Evolutionary conservation across 1,284 basidiomycete species (phyloP), one percentile per base, ranked within the genome.

Genomic region (Leucoagaricus sp.): DNA sequence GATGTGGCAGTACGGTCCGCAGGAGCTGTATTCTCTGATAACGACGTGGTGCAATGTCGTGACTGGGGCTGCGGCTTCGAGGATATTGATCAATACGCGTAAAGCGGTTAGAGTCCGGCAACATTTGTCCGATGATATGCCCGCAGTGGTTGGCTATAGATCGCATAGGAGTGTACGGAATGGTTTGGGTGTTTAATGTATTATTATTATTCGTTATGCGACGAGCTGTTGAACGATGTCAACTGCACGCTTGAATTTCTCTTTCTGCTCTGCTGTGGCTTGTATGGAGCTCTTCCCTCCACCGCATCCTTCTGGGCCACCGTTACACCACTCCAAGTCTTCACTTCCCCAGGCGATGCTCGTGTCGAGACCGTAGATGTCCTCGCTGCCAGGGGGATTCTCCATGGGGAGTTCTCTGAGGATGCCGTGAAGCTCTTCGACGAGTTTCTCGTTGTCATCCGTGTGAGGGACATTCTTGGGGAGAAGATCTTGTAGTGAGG

Each of bases 351-450:
- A 88, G 8, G 79, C 72, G 61, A 91, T 89, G 66, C 84, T 83
- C 13, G 78, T 87, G 66, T 90, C 78, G 60, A 83, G 57, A 0
- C 84, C 84, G 63, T 91, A 91, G 55, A 90, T 84, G 64, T 91
- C 89, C 63, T 86, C 69, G 55, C 78, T 82, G 1, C 85, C 86
- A 0, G 81, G 79, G 2, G 84, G 85, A 2, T 68, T 64, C 67
- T 90, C 88, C 1, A 72, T 79, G 36, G 86, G 82, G 55, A 88
- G 63, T 1, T 64, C 60, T 66, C 81, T 82, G 49, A 91, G 69
- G 67, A 90, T 86, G 3, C 25, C 50, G 46, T 85, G 72, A 17
- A 91, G 76, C 65, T 85, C 81, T 17, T 75, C 72, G 55, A 91
- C 69, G 45, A 84, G 77, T 0, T 65, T 63, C n/a, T 66, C 62